phyloP scores from a whole-genome alignment of 164 flowering plant genomes.

The Paratinospora sagittata region DNA sequence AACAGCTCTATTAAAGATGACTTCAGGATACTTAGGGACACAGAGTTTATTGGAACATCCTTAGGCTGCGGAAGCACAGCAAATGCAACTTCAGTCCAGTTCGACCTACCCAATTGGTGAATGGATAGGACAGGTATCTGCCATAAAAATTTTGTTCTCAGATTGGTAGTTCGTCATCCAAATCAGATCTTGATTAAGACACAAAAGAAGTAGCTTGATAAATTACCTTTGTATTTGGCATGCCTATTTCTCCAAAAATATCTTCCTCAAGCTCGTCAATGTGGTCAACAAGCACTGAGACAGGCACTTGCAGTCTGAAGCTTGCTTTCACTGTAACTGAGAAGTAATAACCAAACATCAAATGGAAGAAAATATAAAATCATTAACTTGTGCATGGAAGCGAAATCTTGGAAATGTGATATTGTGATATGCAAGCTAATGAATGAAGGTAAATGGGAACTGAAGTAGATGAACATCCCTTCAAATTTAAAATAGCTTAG shows the following conservation, averaged over 20 bases:
- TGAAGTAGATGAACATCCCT: background rate
- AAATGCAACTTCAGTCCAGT: slow-evolving; percentile 61
- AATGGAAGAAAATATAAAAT: background rate
- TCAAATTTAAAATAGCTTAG: background rate
- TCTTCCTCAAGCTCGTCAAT: slow-evolving; percentile 53
- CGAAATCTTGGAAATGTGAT: background rate
- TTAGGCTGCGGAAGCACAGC: slow-evolving; percentile 61
- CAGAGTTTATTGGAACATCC: slow-evolving; percentile 37
- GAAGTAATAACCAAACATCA: slow-evolving; percentile 3
- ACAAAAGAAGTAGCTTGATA: background rate
- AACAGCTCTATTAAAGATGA: slow-evolving; percentile 56
- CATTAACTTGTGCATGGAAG: background rate
- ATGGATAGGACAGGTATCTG: slow-evolving; percentile 71
- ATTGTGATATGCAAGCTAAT: background rate
- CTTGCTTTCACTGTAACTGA: slow-evolving; percentile 61
- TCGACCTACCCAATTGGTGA: slow-evolving; percentile 35
- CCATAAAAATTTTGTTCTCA: background rate
- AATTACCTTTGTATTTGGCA: slow-evolving; percentile 52
- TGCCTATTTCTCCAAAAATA: slow-evolving; percentile 47
- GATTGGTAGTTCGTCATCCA: background rate
- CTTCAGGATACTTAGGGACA: slow-evolving; percentile 48
- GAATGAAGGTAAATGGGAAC: background rate
- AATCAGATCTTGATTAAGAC: slow-evolving; percentile 5
- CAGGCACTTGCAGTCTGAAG: slow-evolving; percentile 54
- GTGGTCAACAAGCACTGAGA: slow-evolving; percentile 41